Conservation (phyloP, 2,329 filamentous ascomycete species). For the Herpotrichia juniperi region DNA sequence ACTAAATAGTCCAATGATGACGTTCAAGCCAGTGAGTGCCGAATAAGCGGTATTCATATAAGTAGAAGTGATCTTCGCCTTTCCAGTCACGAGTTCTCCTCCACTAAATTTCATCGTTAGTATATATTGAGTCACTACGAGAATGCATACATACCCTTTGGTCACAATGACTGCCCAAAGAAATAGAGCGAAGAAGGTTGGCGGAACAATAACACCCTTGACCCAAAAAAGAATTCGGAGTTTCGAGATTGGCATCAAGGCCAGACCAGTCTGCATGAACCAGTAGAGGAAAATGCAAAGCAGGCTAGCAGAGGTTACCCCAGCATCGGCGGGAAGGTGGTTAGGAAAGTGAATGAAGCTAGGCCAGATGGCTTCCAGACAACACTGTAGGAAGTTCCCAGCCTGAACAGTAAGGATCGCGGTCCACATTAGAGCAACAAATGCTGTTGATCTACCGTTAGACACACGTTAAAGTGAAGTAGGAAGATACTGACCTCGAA, state of each 20-base stretch:
- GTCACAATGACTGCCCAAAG: conserved; percentile 53
- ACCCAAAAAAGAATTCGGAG: conserved; percentile 52
- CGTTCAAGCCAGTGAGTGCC: conserved; percentile 52
- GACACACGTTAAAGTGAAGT: background rate
- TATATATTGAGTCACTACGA: background rate
- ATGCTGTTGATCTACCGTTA: conserved; percentile 29
- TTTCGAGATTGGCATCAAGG: conserved; percentile 52
- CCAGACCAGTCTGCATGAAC: conserved; percentile 53
- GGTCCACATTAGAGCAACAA: conserved; percentile 56
- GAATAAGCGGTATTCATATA: conserved; percentile 55
- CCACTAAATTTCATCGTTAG: conserved; percentile 24
- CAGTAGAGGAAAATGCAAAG: conserved; percentile 61
- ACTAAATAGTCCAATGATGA: conserved; percentile 57
- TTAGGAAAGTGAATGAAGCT: conserved; percentile 46
- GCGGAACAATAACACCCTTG: conserved; percentile 52
- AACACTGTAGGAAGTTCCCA: conserved; percentile 49
- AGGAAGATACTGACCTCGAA: conserved; percentile 27
- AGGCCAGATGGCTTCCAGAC: conserved; percentile 53
- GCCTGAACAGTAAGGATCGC: conserved; percentile 56
- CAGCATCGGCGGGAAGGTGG: conserved; percentile 39
- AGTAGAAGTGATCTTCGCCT: conserved; percentile 40
- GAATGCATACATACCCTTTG: conserved; percentile 33
- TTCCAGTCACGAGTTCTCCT: conserved; percentile 49
- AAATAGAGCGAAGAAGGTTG: conserved; percentile 52
- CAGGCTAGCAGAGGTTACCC: conserved; percentile 49